Evolutionary conservation across 202 grass and related monocot species (phyloP), one percentile per base, ranked within the genome.

Genomic region (Dendrocalamus latiflorus): DNA sequence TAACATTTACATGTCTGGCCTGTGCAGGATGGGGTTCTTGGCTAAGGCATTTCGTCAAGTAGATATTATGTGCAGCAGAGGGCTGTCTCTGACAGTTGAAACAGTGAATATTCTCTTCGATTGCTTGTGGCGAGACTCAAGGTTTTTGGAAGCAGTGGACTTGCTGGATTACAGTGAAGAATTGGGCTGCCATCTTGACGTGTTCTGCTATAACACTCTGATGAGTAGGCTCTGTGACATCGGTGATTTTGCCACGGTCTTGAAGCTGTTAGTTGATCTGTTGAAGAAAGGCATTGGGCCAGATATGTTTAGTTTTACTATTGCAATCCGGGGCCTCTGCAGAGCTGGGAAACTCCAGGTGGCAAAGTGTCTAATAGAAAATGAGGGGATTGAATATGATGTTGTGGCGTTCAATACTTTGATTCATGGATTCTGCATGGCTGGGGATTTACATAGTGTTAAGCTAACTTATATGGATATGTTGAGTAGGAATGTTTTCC

Each of bases 221-320:
- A n/a, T n/a, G n/a, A n/a, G n/a, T n/a, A n/a, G n/a, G n/a, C n/a
- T n/a, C n/a, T n/a, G n/a, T n/a, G n/a, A n/a, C 11, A n/a, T 83
- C 38, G 81, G 75, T 86, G 74, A 86, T 77, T 90, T 81, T 74
- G 20, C 74, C 51, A 81, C 26, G 25, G 80, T 94, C 82, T 86
- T 97, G 69, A 94, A 97, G 74, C 70, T 91, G 4, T 65, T 92
- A 37, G 81, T 83, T 69, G 80, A 87, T 89, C 81, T 94, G 81
- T 38, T 94, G 41, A 97, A 94, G 88, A 94, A 86, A 67, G 94
- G 91, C 11, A 84, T 97, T 26, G 75, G 83, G 15, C 91, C 94
- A 26, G 94, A 94, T 86, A 74, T 83, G 56, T 94, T 93, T 67
- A 89, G 90, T 80, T 94, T 91, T 85, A 97, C 94, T 26, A 85